These are phyloP conservation scores for Micromonas commoda DNA, from an alignment of 139 green algal species.

Conservation along the genomic window DNA sequence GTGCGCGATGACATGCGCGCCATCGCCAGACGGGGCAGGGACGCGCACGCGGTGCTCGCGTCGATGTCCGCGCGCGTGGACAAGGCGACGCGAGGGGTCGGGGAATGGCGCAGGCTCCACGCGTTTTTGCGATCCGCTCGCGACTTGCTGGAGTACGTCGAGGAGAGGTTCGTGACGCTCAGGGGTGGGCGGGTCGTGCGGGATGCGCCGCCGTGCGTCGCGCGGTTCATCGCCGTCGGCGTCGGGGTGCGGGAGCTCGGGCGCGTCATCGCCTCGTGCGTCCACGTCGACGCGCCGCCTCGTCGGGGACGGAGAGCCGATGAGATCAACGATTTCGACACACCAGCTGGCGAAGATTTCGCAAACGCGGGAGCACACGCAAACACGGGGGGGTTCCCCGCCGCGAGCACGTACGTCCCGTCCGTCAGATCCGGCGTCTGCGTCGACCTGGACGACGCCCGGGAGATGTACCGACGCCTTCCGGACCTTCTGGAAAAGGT, in stretches of 20 bases:
- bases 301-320: no score
- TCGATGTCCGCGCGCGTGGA: not conserved
- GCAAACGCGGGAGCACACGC: no score
- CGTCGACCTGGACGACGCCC: slow-evolving; percentile 62
- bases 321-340: no score
- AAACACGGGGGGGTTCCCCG: no score
- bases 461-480: slow-evolving; percentile 49
- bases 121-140: not conserved
- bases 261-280: not conserved
- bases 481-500: slow-evolving; percentile 60
- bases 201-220: not conserved
- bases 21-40: not conserved
- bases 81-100: not conserved
- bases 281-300: slow-evolving; percentile 8
- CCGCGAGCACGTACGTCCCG: no score
- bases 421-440: slow-evolving; percentile 57
- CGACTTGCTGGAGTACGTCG: not conserved
- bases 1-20: not conserved
- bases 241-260: not conserved
- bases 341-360: no score
- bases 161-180: not conserved
- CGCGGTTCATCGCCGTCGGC: not conserved
- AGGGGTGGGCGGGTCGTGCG: not conserved
- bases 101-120: not conserved
- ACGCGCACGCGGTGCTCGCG: not conserved